phyloP scores from a whole-genome alignment of 2,329 filamentous ascomycete species.

The Colletotrichum acutatum region DNA sequence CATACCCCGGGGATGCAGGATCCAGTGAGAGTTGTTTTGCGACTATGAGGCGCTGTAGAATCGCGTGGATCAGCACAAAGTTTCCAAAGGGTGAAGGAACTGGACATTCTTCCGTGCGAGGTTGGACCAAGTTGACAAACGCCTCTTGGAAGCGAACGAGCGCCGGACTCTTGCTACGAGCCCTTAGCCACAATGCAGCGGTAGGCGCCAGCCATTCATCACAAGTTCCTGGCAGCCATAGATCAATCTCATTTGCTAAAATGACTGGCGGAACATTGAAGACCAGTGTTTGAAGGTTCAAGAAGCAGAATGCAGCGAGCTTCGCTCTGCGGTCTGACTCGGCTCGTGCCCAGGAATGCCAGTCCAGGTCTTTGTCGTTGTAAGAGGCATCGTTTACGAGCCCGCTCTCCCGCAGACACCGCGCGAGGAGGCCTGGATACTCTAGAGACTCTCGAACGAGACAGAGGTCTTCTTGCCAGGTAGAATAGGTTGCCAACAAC shows the following conservation, averaged over 20 bases:
- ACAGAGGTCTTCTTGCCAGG: constrained; percentile 11
- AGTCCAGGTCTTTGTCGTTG: background rate
- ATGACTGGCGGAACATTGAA: constrained; percentile 12
- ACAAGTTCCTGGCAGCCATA: background rate
- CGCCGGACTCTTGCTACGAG: background rate
- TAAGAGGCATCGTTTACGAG: background rate
- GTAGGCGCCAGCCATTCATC: background rate
- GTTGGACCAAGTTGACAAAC: background rate
- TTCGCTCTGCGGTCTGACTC: constrained; percentile 12
- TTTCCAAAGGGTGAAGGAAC: constrained; percentile 12
- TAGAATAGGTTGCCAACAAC: background rate
- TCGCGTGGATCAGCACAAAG: constrained; percentile 6
- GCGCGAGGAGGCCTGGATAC: constrained; percentile 11
- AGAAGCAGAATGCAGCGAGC: constrained; percentile 14
- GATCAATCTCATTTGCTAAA: background rate
- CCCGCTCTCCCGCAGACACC: constrained; percentile 4
- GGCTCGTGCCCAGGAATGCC: background rate
- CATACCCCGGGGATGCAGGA: background rate
- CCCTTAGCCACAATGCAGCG: background rate
- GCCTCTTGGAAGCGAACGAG: constrained; percentile 1
- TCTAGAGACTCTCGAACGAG: constrained; percentile 7
- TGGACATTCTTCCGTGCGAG: background rate
- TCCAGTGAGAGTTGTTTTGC: background rate
- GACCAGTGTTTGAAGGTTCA: constrained; percentile 18
- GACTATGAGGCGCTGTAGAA: constrained; percentile 3